phyloP scores from a whole-genome alignment of 768 basidiomycete genomes.

The Dacryopinax primogenitus region DNA sequence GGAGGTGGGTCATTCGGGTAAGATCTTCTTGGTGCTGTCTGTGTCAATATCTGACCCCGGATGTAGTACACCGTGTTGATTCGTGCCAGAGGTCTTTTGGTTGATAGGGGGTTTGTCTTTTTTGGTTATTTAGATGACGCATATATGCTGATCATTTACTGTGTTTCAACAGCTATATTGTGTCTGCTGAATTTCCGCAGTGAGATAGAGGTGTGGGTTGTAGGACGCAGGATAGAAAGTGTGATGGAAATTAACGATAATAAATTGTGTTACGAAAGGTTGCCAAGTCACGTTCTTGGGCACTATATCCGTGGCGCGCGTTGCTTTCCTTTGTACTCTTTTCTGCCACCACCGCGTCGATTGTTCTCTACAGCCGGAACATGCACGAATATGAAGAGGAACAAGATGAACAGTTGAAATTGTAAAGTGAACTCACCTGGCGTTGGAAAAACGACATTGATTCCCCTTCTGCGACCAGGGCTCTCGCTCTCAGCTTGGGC shows the following conservation, averaged over 20 bases:
- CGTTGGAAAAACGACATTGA: too few relatives aligned
- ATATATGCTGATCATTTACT: background rate
- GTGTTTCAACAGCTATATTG: background rate
- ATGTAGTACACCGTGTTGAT: conserved; percentile 15
- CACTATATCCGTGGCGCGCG: too few relatives aligned
- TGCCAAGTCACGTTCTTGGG: background rate
- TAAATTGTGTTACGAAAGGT: too few relatives aligned
- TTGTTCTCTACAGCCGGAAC: background rate
- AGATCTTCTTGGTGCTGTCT: background rate
- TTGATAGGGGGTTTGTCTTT: background rate
- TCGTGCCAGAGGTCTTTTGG: background rate
- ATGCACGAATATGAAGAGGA: background rate
- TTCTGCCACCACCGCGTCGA: background rate
- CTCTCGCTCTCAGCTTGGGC: background rate
- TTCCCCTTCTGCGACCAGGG: background rate
- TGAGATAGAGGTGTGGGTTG: background rate
- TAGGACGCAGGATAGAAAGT: background rate
- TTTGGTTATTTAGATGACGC: background rate
- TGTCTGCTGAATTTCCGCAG: background rate
- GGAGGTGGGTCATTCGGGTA: conserved; percentile 15
- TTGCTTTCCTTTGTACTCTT: background rate
- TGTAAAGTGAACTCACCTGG: too few relatives aligned
- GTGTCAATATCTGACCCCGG: background rate
- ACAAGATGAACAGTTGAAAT: background rate
- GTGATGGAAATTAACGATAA: background rate